These are phyloP conservation scores for Dictyophora rubrovolvata DNA, from an alignment of 768 basidiomycete genomes.

Conservation along the genomic window DNA sequence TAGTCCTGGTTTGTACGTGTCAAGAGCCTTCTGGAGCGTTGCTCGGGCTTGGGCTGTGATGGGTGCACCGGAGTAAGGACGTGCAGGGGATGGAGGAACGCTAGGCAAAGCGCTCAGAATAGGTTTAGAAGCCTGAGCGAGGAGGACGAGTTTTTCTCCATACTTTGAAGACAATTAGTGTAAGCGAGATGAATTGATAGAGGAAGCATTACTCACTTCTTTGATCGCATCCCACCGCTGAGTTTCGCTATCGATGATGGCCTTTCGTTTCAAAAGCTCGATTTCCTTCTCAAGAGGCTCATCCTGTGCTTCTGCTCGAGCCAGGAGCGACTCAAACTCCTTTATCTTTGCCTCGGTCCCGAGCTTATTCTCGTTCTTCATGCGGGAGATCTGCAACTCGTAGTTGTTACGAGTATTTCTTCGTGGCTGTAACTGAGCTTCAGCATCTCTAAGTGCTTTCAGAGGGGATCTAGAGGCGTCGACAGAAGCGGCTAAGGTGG, in stretches of 20 bases:
- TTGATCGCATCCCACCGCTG: conserved; percentile 73
- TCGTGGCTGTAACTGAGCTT: conserved; percentile 48
- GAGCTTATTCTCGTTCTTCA: conserved; percentile 59
- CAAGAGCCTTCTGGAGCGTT: conserved; percentile 66
- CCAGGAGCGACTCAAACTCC: conserved; percentile 63
- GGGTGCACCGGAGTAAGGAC: conserved; percentile 52
- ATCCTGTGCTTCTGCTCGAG: conserved; percentile 54
- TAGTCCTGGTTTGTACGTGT: conserved; percentile 65
- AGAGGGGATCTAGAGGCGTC: conserved; percentile 54
- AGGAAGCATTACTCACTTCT: conserved; percentile 43
- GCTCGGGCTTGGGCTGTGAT: conserved; percentile 62
- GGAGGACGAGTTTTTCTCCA: conserved; percentile 66
- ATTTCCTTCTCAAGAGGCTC: conserved; percentile 59
- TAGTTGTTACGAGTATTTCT: conserved; percentile 50
- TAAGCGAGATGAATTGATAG: not conserved
- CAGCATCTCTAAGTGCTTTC: conserved; percentile 66
- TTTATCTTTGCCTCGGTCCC: conserved; percentile 56
- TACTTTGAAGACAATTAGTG: conserved; percentile 35
- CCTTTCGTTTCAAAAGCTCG: conserved; percentile 65
- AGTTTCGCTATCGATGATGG: conserved; percentile 61
- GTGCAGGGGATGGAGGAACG: conserved; percentile 46
- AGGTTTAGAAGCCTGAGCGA: conserved; percentile 60
- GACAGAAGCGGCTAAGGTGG: conserved; percentile 49
- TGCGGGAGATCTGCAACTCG: conserved; percentile 47
- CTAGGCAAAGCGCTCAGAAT: conserved; percentile 54